phyloP scores from a whole-genome alignment of 495 filamentous ascomycete genomes.

The Glarea lozoyensis region DNA sequence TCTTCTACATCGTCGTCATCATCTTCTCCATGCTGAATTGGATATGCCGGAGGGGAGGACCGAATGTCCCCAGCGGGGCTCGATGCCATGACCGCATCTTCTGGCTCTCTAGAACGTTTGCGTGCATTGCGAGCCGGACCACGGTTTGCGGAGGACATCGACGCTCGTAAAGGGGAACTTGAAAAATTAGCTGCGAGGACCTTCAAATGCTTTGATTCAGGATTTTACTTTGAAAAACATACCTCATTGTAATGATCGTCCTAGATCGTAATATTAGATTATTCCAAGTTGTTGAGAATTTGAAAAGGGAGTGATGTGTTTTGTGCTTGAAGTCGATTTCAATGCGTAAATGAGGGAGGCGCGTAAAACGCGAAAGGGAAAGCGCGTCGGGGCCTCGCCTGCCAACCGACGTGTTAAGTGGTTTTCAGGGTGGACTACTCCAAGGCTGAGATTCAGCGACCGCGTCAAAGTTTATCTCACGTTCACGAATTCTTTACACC shows the following conservation, averaged over 20 bases:
- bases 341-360: neutral
- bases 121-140: slow-evolving; percentile 52
- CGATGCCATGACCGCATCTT: slow-evolving; percentile 65
- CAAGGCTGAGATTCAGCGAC: too few species aligned
- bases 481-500: too few species aligned
- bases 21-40: slow-evolving; percentile 38
- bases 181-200: slow-evolving; percentile 1
- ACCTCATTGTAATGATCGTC: slow-evolving; percentile 23
- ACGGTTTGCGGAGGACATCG: slow-evolving; percentile 80
- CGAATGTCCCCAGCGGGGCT: slow-evolving; percentile 48
- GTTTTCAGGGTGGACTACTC: neutral
- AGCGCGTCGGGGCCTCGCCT: neutral
- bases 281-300: too few species aligned
- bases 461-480: too few species aligned
- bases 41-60: slow-evolving; percentile 42
- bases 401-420: slow-evolving; percentile 7
- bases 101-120: slow-evolving; percentile 74
- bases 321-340: neutral
- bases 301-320: neutral
- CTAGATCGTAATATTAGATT: too few species aligned
- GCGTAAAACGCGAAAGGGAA: neutral
- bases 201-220: neutral
- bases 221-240: neutral
- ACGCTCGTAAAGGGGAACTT: slow-evolving; percentile 76
- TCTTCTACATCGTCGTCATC: slow-evolving; percentile 72